Evolutionary conservation across 2,329 filamentous ascomycete genomes (phyloP), one percentile per base, ranked within the genome.

Genomic region (Lachnellula occidentalis): DNA sequence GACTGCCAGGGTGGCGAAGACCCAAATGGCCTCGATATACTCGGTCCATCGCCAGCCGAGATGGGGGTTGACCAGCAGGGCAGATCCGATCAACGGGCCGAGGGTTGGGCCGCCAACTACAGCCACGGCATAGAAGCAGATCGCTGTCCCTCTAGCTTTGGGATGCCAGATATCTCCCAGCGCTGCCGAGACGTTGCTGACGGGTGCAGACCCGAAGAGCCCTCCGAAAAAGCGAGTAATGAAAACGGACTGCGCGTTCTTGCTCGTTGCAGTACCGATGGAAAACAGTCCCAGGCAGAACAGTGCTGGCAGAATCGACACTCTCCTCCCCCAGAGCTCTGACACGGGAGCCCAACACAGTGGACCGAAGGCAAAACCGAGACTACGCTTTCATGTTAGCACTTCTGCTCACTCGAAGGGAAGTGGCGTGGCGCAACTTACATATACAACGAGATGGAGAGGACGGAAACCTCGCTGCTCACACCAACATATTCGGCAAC

Each of bases 141-240:
- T 77, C 0, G 84, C 85, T 17, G 77, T 68, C 4, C 81, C 81
- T 60, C 81, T 70, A 48, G 81, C 70, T 5, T 72, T 70, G 4
- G 77, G 76, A 15, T 72, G 63, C 59, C 83, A 85, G 66, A 83
- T 79, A 63, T 86, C 82, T 17, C 81, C 79, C 56, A 85, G 79
- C 5, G 83, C 80, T 51, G 81, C 82, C 5, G 81, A 79, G 2
- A 79, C 78, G 64, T 85, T 85, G 46, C 80, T 83, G 56, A 85
- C 72, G 4, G 82, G 80, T 14, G 81, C 82, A 1, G 80, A 81
- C 14, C 81, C 83, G 64, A 85, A 85, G 6, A 81, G 68, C 39
- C 83, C 82, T 4, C 78, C 79, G 54, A 88, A 82, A 71, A 88
- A 88, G 46, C 86, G 81, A 34, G 87, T 76, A 24, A 87, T 75